phyloP scores from a whole-genome alignment of 2,329 filamentous ascomycete genomes.

The Aspergillus texensis region DNA sequence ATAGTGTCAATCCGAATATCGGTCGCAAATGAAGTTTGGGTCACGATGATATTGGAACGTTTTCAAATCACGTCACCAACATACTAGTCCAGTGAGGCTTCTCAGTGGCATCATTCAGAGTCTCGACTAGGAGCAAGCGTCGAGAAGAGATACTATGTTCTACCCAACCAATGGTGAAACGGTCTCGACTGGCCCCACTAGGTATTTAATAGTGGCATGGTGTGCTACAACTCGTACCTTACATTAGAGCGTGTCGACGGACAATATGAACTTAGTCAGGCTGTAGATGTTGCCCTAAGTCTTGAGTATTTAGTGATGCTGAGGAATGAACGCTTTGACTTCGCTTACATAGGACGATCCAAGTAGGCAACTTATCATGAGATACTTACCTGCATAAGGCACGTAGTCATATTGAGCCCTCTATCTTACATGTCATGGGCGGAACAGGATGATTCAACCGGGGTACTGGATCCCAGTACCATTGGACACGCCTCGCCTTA shows the following conservation, averaged over 20 bases:
- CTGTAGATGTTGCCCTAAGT: no score
- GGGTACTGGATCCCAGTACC: conserved; percentile 2
- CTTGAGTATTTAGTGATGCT: no score
- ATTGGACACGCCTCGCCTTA: not conserved
- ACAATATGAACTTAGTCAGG: not conserved
- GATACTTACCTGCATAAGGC: conserved; percentile 6
- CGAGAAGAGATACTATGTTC: conserved; percentile 11
- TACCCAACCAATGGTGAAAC: conserved; percentile 19
- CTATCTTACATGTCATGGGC: conserved; percentile 2
- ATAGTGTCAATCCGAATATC: conserved; percentile 8
- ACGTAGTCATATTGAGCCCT: not conserved
- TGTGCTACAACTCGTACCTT: conserved; percentile 14
- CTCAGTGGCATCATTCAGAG: not conserved
- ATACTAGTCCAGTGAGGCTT: not conserved
- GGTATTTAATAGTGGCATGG: conserved; percentile 16
- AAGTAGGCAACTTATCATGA: conserved; percentile 1
- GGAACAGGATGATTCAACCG: conserved; percentile 1
- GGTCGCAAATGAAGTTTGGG: conserved; percentile 5
- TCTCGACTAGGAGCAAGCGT: conserved; percentile 6
- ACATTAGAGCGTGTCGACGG: not conserved
- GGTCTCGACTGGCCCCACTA: conserved; percentile 17
- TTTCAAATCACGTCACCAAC: not conserved
- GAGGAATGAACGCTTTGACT: not conserved
- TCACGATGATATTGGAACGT: not conserved
- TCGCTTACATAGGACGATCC: not conserved